Evolutionary conservation across 1,284 basidiomycete species (phyloP).

Genomic region (Inonotus obliquus): DNA sequence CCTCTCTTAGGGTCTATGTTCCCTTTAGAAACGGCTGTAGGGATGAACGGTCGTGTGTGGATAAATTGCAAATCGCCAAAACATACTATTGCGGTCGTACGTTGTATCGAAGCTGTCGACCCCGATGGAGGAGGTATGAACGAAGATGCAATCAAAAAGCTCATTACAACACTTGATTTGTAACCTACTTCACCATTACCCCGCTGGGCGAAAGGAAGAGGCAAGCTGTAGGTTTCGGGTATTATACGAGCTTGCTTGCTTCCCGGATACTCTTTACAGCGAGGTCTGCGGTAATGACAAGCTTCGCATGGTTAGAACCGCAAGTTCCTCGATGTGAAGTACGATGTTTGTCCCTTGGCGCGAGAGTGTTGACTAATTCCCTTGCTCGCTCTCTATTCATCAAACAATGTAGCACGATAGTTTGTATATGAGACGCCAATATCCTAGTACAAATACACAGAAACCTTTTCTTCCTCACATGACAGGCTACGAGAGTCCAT

Average conservation of each 20-base stretch:
- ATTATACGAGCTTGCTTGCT: no score
- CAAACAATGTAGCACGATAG: no score
- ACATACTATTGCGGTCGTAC: constrained; percentile 60
- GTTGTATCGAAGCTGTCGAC: constrained; percentile 72
- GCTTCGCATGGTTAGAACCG: no score
- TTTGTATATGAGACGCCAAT: no score
- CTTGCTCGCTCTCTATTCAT: no score
- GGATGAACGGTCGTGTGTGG: constrained; percentile 83
- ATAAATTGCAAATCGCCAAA: constrained; percentile 62
- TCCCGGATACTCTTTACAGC: no score
- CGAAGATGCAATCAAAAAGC: constrained; percentile 44
- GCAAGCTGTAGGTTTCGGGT: no score
- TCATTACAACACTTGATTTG: constrained; percentile 40
- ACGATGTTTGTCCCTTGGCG: no score
- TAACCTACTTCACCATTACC: constrained; percentile 26
- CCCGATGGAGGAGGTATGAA: constrained; percentile 59
- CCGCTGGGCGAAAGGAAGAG: no score
- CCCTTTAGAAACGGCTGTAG: constrained; percentile 73
- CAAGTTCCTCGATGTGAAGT: no score
- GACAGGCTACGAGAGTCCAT: not conserved
- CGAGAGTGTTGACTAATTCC: no score
- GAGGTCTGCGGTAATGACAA: no score
- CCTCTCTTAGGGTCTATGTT: constrained; percentile 68
- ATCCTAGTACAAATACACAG: not conserved
- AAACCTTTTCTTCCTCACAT: not conserved